Conservation (phyloP, 2,329 filamentous ascomycete species). For the Ophiostoma montium region DNA sequence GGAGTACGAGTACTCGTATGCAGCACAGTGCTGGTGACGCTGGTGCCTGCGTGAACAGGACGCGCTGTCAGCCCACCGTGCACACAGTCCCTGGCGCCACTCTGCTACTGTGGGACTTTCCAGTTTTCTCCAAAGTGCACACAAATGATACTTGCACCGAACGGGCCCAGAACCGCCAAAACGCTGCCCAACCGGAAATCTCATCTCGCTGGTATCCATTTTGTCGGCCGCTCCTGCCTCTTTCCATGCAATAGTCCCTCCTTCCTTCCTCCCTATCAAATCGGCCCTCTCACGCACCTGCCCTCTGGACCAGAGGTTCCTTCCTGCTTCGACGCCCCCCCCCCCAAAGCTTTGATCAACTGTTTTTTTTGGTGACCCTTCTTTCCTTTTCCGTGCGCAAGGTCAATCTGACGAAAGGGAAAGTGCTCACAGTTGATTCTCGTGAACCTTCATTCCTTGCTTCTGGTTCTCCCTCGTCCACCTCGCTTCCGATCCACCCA, state of each 20-base stretch:
- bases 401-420: constrained; percentile 1
- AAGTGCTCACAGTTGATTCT: neutral
- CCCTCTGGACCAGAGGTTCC: constrained; percentile 5
- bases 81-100: constrained; percentile 6
- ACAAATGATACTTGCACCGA: neutral
- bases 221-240: constrained; percentile 10
- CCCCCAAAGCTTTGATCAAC: neutral
- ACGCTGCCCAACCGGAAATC: constrained; percentile 13
- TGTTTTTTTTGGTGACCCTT: constrained; percentile 1
- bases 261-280: constrained; percentile 11
- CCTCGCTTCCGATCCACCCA: neutral
- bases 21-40: constrained; percentile 4
- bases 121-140: too few species aligned
- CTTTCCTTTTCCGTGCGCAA: constrained; percentile 1
- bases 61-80: constrained; percentile 4
- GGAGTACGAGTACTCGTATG: neutral
- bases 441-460: constrained; percentile 1
- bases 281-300: constrained; percentile 13
- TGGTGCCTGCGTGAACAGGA: neutral
- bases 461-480: neutral
- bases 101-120: constrained; percentile 8
- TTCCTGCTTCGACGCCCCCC: constrained; percentile 4
- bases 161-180: constrained; percentile 1
- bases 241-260: constrained; percentile 7
- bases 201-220: constrained; percentile 13